These are phyloP conservation scores for Ganoderma leucocontextum DNA, from an alignment of 1,284 basidiomycete genomes.

Conservation along the genomic window DNA sequence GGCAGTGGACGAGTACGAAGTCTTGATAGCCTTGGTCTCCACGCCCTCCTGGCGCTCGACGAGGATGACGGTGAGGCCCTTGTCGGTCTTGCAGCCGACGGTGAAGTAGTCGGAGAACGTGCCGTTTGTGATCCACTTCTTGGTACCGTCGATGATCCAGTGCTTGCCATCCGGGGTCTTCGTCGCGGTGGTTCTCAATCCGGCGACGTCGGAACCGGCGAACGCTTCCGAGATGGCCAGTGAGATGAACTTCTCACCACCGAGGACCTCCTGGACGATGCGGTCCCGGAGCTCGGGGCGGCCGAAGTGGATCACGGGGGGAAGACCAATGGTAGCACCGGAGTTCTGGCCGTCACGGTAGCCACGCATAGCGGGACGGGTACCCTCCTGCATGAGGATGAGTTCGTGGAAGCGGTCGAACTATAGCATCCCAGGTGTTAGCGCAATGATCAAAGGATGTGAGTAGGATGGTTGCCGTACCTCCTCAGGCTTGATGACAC, in stretches of 20 bases:
- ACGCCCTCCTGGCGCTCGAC: constrained; percentile 82
- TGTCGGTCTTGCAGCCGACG: constrained; percentile 69
- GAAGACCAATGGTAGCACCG: constrained; percentile 80
- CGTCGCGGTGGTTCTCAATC: constrained; percentile 81
- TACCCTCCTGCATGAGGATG: constrained; percentile 48
- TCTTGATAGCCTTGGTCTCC: constrained; percentile 88
- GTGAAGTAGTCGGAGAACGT: constrained; percentile 61
- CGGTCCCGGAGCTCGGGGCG: constrained; percentile 77
- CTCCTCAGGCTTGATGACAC: constrained; percentile 86
- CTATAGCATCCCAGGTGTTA: constrained; percentile 32
- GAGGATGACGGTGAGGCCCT: constrained; percentile 86
- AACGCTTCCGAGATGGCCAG: constrained; percentile 76
- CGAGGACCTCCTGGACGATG: constrained; percentile 84
- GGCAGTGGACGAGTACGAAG: constrained; percentile 79
- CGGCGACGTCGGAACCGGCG: constrained; percentile 90
- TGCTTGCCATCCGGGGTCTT: constrained; percentile 86
- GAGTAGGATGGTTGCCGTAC: constrained; percentile 24
- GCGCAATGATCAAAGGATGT: constrained; percentile 10
- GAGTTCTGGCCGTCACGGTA: constrained; percentile 44
- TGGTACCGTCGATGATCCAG: constrained; percentile 88
- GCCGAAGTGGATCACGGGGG: constrained; percentile 87
- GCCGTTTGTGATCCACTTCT: constrained; percentile 90
- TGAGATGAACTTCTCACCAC: constrained; percentile 75
- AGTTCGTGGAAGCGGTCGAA: constrained; percentile 80
- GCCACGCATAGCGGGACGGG: constrained; percentile 38